Evolutionary conservation across 106 monocot species (phyloP).

Genomic region (Narthecium ossifragum): DNA sequence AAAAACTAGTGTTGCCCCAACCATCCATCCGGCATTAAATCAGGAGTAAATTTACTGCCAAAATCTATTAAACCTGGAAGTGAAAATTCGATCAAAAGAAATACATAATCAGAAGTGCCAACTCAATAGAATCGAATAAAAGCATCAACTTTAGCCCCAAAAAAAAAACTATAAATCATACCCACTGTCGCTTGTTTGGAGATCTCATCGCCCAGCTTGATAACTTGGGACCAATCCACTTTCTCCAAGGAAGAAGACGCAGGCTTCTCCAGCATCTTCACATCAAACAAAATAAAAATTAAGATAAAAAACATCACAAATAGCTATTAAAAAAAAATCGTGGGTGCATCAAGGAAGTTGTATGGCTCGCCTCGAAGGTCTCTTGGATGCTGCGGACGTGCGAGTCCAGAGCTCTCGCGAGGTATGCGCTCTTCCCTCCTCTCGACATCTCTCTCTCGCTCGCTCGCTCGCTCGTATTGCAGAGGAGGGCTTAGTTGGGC

Average conservation of each 20-base stretch:
- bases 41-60: too few species aligned
- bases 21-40: too few species aligned
- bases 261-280: slow-evolving; percentile 42
- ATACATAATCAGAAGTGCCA: not conserved
- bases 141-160: too few species aligned
- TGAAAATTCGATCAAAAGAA: not conserved
- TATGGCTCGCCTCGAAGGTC: slow-evolving; percentile 19
- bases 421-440: slow-evolving; percentile 7
- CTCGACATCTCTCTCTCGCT: slow-evolving; percentile 19
- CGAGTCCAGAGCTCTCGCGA: slow-evolving; percentile 13
- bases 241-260: slow-evolving; percentile 32
- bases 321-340: not conserved
- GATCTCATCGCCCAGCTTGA: slow-evolving; percentile 42
- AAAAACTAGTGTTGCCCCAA: too few species aligned
- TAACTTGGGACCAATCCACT: slow-evolving; percentile 54
- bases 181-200: slow-evolving; percentile 61
- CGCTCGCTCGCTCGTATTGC: too few species aligned
- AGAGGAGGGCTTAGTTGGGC: too few species aligned
- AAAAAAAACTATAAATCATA: slow-evolving; percentile 9
- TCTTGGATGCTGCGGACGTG: slow-evolving; percentile 23
- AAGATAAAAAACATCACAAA: not conserved
- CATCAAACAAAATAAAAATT: not conserved
- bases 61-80: too few species aligned
- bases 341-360: not conserved
- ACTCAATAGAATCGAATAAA: too few species aligned